Evolutionary conservation across 1,284 basidiomycete genomes (phyloP).

Genomic region (Vanrija humicola): DNA sequence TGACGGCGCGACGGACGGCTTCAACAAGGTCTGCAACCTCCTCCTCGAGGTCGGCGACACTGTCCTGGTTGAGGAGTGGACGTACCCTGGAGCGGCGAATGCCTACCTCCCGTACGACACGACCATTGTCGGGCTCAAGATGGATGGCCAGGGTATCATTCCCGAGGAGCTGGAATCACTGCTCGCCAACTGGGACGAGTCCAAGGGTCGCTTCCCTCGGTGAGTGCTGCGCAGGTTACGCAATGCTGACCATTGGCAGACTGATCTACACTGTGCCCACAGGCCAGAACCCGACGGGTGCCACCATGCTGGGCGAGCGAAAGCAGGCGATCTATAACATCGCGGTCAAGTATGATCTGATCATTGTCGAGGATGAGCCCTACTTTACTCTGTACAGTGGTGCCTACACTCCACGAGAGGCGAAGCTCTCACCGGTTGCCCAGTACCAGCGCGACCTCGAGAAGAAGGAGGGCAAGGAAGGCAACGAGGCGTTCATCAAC

Average conservation of each 20-base stretch:
- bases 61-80: constrained; percentile 60
- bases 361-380: constrained; percentile 76
- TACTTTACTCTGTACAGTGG: constrained; percentile 63
- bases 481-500: constrained; percentile 42
- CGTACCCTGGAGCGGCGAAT: constrained; percentile 50
- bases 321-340: constrained; percentile 76
- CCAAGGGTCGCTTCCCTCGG: constrained; percentile 52
- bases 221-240: no score
- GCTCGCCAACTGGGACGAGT: constrained; percentile 64
- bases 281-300: constrained; percentile 69
- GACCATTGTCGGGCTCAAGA: constrained; percentile 52
- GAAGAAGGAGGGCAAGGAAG: constrained; percentile 39
- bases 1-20: constrained; percentile 73
- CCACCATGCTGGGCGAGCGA: constrained; percentile 61
- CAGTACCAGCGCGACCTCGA: constrained; percentile 37
- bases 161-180: constrained; percentile 60
- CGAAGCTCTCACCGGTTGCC: constrained; percentile 37
- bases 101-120: constrained; percentile 39
- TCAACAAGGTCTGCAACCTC: constrained; percentile 52
- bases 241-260: constrained; percentile 33
- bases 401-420: constrained; percentile 3
- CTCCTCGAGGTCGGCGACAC: constrained; percentile 70
- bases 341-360: constrained; percentile 70
- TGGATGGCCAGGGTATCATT: constrained; percentile 70
- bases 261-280: constrained; percentile 60